Base-by-base conservation (phyloP, 805 yeast genomes). In the Yamadazyma sp. region DNA sequence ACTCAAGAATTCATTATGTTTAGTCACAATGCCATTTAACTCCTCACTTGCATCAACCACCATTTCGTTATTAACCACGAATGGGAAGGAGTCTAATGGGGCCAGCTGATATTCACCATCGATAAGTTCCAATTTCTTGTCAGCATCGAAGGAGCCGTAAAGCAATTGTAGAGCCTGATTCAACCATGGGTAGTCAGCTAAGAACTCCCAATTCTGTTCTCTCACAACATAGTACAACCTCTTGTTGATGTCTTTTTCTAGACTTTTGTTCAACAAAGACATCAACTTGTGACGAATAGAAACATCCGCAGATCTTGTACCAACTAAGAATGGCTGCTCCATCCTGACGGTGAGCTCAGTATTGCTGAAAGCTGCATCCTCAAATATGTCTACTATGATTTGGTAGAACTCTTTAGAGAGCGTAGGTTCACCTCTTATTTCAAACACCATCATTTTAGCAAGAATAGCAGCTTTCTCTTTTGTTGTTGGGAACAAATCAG, bases 261-360 rank as follows among this genome's bases (percentile, higher is more conserved):
- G 65, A 47, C 95, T 84, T 29, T 75, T 75, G 56, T 82, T 82
- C 53, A 93, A 64, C 39, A 93, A 85, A 0, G 74, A 57, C 93
- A 93, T 84, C 45, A 95, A 73, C 47, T 79, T 81, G 40, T 78
- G 73, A 34, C 99, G 77, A 19, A 87, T 82, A 3, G 71, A 67
- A 3, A 82, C 83, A 53, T 89, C 91, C 0, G 84, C 78, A 2
- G 86, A 73, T 22, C 95, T 75, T 0, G 99, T 93, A 23, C 99
- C 99, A 7, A 88, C 91, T 50, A 93, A 67, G 60, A 93, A 93
- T 18, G 98, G 95, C 58, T 90, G 97, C 57, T 93, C 99, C 86
- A 93, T 81, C 38, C 99, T 71, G 11, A 89, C 91, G 0, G 97
- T 88, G 19, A 93, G 73, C 54, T 93, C 99, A 1, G 95, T 81